Percentiles rank a stretch among this genome's conserved stretches.
These are phyloP conservation scores for Globisporangium takayamanum DNA, from an alignment of 352 stramenopile species.

Conservation along the genomic window DNA sequence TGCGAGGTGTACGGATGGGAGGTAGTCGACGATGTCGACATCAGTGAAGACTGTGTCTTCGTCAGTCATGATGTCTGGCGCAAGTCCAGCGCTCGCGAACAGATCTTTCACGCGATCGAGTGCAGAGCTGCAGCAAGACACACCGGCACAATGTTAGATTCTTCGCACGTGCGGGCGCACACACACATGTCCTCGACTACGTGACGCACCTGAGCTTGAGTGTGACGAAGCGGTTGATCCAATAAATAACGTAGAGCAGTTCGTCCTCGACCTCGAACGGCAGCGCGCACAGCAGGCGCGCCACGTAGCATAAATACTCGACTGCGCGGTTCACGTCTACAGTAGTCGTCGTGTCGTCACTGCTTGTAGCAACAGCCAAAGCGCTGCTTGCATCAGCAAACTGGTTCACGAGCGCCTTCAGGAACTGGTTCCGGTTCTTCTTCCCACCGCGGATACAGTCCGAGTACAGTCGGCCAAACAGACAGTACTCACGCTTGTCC, in stretches of 20 bases:
- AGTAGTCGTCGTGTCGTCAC: slow-evolving; percentile 6
- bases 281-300: slow-evolving; percentile 56
- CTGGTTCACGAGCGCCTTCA: slow-evolving; percentile 62
- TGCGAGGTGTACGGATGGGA: slow-evolving; percentile 13
- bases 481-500: slow-evolving; percentile 60
- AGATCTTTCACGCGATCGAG: slow-evolving; percentile 47
- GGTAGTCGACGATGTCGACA: slow-evolving; percentile 31
- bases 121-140: slow-evolving; percentile 25
- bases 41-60: slow-evolving; percentile 37
- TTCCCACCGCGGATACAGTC: slow-evolving; percentile 43
- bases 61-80: slow-evolving; percentile 34
- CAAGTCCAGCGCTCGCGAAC: slow-evolving; percentile 35
- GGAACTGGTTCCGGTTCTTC: slow-evolving; percentile 45
- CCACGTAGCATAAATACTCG: slow-evolving; percentile 74
- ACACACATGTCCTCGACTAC: neutral
- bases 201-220: slow-evolving; percentile 67
- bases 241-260: slow-evolving; percentile 83
- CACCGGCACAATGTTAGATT: neutral
- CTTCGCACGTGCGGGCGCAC: neutral
- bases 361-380: slow-evolving; percentile 3
- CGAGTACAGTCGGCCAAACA: slow-evolving; percentile 68
- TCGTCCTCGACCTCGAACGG: slow-evolving; percentile 82
- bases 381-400: slow-evolving; percentile 54
- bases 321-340: slow-evolving; percentile 18
- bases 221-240: slow-evolving; percentile 75